Evolutionary conservation across 495 filamentous ascomycete genomes (phyloP), one percentile per base, ranked within the genome.

Genomic region (Poronia punctata): DNA sequence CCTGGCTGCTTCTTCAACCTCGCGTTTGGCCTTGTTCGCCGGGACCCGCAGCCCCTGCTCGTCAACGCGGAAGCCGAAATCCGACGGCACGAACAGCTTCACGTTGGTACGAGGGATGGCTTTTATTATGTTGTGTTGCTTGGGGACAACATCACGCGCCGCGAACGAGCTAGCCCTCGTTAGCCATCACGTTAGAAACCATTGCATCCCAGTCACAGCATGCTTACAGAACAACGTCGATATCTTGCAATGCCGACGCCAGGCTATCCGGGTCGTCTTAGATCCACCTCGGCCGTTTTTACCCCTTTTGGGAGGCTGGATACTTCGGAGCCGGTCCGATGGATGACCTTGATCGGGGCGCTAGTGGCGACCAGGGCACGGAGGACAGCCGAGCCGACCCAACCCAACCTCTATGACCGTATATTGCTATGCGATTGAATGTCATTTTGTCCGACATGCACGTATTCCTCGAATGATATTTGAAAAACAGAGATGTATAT

Each of bases 361-460:
- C 39, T 35, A 5, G 45, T 43, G 18, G 49, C 26, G 15, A 43
- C 28, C 12, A 56, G 43, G 15, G 53, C 53, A 4, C 39, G 36
- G 42, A 49, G 10, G 19, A 56, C 46, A 14, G 49, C 41, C 2
- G 53, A 49, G 15, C 53, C 48, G 18, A 43, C 49, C 53, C 53
- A 56, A 19, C 53, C 53, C 24, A 56, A 19, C 53, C 53, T 22
- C 53, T 49, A 22, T 56, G 53, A 21, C 49, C 53, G n/a, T 56
- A 56, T 20, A 56, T 29, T 7, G 53, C 53, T 17, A 56, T 53
- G 8, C 49, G 49, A 25, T 56, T 56, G 29, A 34, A 49, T 2
- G 49, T 38, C 68, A 76, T 74, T n/a, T 4, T 33, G 29, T 38
- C 9, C 29, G 15, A 27, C 1, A n/a, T n/a, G n/a, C n/a, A n/a